Evolutionary conservation across 2,329 filamentous ascomycete species (phyloP).

Genomic region (Setomelanomma holmii): DNA sequence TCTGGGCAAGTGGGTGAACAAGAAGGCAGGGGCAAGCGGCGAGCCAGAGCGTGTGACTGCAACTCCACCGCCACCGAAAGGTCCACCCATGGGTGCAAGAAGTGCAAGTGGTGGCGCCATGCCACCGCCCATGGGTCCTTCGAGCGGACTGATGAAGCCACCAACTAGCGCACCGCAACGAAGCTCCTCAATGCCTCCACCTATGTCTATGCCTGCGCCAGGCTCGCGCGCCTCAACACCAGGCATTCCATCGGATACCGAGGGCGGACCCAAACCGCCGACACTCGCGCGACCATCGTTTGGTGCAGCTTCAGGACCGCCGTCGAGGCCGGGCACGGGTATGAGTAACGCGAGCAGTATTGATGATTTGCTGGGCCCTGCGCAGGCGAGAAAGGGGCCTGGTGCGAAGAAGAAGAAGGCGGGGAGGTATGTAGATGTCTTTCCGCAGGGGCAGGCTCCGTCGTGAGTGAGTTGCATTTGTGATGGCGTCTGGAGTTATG

Average conservation of each 20-base stretch:
- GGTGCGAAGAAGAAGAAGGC: slow-evolving; percentile 74
- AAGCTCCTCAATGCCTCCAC: slow-evolving; percentile 48
- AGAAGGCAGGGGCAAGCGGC: slow-evolving; percentile 72
- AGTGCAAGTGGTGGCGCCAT: slow-evolving; percentile 59
- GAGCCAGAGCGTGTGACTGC: slow-evolving; percentile 64
- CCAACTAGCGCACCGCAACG: slow-evolving; percentile 31
- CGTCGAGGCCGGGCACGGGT: slow-evolving; percentile 69
- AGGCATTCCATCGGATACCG: slow-evolving; percentile 38
- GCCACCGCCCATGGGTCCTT: slow-evolving; percentile 51
- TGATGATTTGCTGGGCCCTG: slow-evolving; percentile 85
- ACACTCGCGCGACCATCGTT: slow-evolving; percentile 32
- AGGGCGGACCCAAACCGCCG: slow-evolving; percentile 35
- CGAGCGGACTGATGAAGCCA: slow-evolving; percentile 19
- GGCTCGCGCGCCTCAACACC: slow-evolving; percentile 42
- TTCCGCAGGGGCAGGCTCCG: slow-evolving; percentile 55
- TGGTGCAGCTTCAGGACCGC: slow-evolving; percentile 38
- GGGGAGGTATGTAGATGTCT: slow-evolving; percentile 93
- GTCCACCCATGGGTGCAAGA: slow-evolving; percentile 49
- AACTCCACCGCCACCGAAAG: slow-evolving; percentile 79
- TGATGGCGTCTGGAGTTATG: neutral
- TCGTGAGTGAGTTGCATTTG: neutral
- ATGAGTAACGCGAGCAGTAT: slow-evolving; percentile 94
- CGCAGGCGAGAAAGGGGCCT: slow-evolving; percentile 69
- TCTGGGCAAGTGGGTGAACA: slow-evolving; percentile 98
- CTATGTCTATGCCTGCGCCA: slow-evolving; percentile 36